Evolutionary conservation across 768 basidiomycete species (phyloP), one percentile per base, ranked within the genome.

Genomic region (Boletus vinaceobasis): DNA sequence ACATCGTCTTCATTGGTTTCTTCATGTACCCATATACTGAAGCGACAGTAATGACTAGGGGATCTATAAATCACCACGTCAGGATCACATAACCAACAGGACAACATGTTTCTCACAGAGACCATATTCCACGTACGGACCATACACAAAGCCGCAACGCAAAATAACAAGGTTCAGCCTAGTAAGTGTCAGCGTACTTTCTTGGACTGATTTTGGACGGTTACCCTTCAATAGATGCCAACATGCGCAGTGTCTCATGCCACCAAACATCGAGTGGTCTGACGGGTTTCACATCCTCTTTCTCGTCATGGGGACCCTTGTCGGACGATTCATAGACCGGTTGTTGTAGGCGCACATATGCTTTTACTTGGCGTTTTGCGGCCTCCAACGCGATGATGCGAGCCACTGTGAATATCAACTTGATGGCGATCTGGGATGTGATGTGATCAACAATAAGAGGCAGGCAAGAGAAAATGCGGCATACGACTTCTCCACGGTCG

Each of bases 1-100:
- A 92, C 89, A 93, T 76, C 10, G 85, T 87, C 68, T 89, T 91
- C 85, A 94, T 89, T 1, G 90, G 88, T 60, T 88, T 85, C 66
- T 90, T 83, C 69, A 90, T 75, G 65, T 88, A 84, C 6, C 88
- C 88, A 68, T 93, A 93, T 29, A 93, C 85, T 13, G 88, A 81
- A 10, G 83, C 87, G 13, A 92, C 84, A 1, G 86, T 86, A 43
- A 90, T 83, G 39, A 81, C 83, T 10, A 85, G 79, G 19, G 87
- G 76, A 58, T 89, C 89, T 90, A 61, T 19, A 37, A 32, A 50
- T 45, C 52, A 27, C 48, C n/a, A 47, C 42, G 56, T 65, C 47
- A 64, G 52, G 36, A 39, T 27, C 53, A 52, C 48, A 31, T 58
- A 48, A 52, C 45, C 27, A 57, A 50, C 43, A 50, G 27, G 49